A percentile compares a stretch with the other conserved stretches of the same genome.
Evolutionary conservation across 768 basidiomycete species (phyloP).

Genomic region (Hygrophorus pudorinus): DNA sequence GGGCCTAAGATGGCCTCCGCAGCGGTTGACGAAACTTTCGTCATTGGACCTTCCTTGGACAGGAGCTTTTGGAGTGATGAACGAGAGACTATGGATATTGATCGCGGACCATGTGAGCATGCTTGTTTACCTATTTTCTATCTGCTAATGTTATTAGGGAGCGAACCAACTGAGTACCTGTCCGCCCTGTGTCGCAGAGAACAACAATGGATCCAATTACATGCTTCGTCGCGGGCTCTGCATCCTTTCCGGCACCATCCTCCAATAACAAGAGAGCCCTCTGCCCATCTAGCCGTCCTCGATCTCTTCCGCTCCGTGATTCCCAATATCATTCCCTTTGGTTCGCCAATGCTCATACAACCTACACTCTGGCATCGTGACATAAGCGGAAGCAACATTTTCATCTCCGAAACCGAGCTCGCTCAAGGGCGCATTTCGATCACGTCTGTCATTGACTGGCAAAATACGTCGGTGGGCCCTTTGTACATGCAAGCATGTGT

Average conservation of each 20-base stretch:
- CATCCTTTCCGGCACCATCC: slow-evolving; percentile 11
- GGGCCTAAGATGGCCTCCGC: no score
- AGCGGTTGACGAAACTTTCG: no score
- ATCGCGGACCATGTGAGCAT: slow-evolving; percentile 27
- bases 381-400: slow-evolving; percentile 17
- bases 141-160: slow-evolving; percentile 8
- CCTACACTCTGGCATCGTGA: slow-evolving; percentile 22
- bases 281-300: slow-evolving; percentile 9
- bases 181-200: slow-evolving; percentile 14
- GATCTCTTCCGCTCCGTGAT: slow-evolving; percentile 14
- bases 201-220: slow-evolving; percentile 10
- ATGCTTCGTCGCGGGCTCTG: slow-evolving; percentile 10
- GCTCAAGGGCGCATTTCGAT: no score
- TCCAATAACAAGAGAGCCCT: slow-evolving; percentile 11
- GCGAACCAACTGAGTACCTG: slow-evolving; percentile 13
- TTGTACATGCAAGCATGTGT: no score
- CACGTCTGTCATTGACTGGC: slow-evolving; percentile 24
- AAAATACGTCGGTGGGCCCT: no score
- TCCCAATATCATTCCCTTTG: slow-evolving; percentile 16
- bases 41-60: slow-evolving; percentile 20
- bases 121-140: slow-evolving; percentile 3
- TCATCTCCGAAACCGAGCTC: slow-evolving; percentile 14
- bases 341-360: slow-evolving; percentile 8
- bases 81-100: slow-evolving; percentile 14
- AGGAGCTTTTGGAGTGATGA: slow-evolving; percentile 20